Evolutionary conservation across 108 stramenopile genomes (phyloP), one percentile per base, ranked within the genome.

Genomic region (Nitzschia putrida): DNA sequence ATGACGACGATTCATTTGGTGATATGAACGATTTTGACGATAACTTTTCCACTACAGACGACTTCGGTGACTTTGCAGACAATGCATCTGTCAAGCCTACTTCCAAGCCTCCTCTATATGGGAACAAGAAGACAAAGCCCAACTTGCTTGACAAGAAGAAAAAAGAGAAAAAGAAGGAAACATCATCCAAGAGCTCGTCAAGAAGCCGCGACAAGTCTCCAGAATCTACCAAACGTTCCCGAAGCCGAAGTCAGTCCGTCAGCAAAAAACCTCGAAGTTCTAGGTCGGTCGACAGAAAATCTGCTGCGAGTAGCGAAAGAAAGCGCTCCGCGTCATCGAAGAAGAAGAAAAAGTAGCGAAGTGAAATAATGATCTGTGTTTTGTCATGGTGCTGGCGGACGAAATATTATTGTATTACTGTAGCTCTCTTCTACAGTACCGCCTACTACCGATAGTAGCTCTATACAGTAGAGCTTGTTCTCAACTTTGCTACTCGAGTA

Each of bases 11-110:
- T 44, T 57, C 55, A 11, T 69, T 69, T 57, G 68, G 54, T 14
- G 34, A 66, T 24, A 69, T 69, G 68, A 29, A 57, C 23, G 68
- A 69, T 26, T 69, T 69, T 37, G 68, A 69, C 20, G 68, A 69
- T 22, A 38, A 69, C 29, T 69, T 69, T 40, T 69, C 68, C 12
- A 37, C 29, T 11, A 25, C 56, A 12, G 38, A 45, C 20, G 68
- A 57, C 23, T 69, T 69, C 13, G 68, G 68, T 18, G 68, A 69
- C 42, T 69, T 69, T 22, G 64, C 64, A 14, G 68, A 69, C 41
- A 56, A 69, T 57, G 68, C 56, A 57, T 69, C 68, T 7, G 57
- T 69, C 1, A 24, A n/a, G n/a, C 43, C 43, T 2, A 44, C n/a
- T 13, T 21, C 54, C 12, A 41, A 41, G 7, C 43, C 43, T n/a